Conservation (phyloP, 495 filamentous ascomycete species). For the Cladorrhinum samala region DNA sequence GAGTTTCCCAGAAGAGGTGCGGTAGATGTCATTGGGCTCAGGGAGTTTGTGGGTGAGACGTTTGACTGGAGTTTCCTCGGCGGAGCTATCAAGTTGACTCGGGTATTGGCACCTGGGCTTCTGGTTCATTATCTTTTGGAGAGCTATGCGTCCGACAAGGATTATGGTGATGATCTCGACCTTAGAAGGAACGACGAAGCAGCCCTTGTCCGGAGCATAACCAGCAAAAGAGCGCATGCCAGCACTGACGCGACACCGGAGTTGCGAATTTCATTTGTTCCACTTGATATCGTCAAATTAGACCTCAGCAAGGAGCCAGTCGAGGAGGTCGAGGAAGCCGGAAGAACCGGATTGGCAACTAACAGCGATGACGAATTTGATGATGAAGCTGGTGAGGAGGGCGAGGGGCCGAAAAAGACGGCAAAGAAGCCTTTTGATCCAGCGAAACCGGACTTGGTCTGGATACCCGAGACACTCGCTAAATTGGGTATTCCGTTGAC, state of each 20-base stretch:
- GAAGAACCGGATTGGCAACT: constrained; percentile 44
- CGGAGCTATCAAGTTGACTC: constrained; percentile 81
- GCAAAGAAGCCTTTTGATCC: constrained; percentile 55
- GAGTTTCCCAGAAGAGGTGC: constrained; percentile 56
- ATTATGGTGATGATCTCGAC: constrained; percentile 33
- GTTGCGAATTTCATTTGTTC: constrained; percentile 69
- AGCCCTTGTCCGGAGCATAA: constrained; percentile 53
- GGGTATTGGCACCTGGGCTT: constrained; percentile 71
- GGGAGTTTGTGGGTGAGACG: constrained; percentile 65
- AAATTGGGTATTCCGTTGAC: constrained; percentile 63
- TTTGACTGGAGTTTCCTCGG: constrained; percentile 79
- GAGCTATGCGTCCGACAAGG: constrained; percentile 18
- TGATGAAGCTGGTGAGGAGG: constrained; percentile 42
- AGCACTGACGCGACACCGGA: constrained; percentile 71
- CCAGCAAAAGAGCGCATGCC: constrained; percentile 59
- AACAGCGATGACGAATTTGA: constrained; percentile 52
- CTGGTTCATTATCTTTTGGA: constrained; percentile 58
- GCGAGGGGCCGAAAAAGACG: constrained; percentile 17
- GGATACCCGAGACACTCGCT: constrained; percentile 69
- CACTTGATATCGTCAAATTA: constrained; percentile 67
- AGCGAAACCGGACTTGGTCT: constrained; percentile 62
- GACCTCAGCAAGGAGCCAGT: constrained; percentile 65
- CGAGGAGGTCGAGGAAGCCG: constrained; percentile 43
- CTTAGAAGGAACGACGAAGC: constrained; percentile 40
- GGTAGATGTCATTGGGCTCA: constrained; percentile 61